Conservation (phyloP, 768 basidiomycete genomes). For the Kwoniella dejecticola region DNA sequence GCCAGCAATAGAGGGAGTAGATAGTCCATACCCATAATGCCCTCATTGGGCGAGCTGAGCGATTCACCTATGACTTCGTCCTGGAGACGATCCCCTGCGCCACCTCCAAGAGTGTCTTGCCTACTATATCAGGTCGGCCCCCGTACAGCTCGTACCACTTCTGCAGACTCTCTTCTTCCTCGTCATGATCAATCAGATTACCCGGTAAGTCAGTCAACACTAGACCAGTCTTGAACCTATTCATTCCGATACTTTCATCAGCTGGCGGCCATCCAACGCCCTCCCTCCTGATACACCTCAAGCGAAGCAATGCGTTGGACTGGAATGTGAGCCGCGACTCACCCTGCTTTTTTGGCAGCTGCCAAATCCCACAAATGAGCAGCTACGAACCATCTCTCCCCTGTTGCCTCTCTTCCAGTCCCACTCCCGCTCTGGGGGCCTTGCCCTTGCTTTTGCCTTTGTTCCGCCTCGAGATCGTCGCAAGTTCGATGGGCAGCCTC, state of each 20-base stretch:
- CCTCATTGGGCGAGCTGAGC: too few relatives aligned
- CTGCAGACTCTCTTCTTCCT: slow-evolving; percentile 4
- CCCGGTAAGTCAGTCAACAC: slow-evolving; percentile 29
- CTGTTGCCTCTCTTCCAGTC: neutral
- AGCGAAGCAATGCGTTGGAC: too few relatives aligned
- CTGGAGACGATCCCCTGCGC: slow-evolving; percentile 17
- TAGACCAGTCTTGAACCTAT: slow-evolving; percentile 37
- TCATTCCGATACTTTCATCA: too few relatives aligned
- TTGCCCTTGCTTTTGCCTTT: neutral
- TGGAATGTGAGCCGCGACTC: too few relatives aligned
- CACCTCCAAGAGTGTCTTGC: slow-evolving; percentile 25
- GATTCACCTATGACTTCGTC: too few relatives aligned
- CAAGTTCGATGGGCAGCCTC: slow-evolving; percentile 21
- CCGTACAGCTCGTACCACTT: slow-evolving; percentile 32
- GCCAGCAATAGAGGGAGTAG: too few relatives aligned
- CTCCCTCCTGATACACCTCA: neutral
- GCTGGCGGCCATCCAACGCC: too few relatives aligned
- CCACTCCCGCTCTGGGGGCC: neutral
- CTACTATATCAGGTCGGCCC: slow-evolving; percentile 36
- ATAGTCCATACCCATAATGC: too few relatives aligned
- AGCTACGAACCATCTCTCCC: slow-evolving; percentile 42
- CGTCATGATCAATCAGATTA: slow-evolving; percentile 7
- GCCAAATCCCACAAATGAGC: slow-evolving; percentile 38
- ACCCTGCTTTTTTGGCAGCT: slow-evolving; percentile 39
- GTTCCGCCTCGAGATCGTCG: slow-evolving; percentile 8